Evolutionary conservation across 139 green algal genomes (phyloP).

Genomic region (Micromonas pusilla): DNA sequence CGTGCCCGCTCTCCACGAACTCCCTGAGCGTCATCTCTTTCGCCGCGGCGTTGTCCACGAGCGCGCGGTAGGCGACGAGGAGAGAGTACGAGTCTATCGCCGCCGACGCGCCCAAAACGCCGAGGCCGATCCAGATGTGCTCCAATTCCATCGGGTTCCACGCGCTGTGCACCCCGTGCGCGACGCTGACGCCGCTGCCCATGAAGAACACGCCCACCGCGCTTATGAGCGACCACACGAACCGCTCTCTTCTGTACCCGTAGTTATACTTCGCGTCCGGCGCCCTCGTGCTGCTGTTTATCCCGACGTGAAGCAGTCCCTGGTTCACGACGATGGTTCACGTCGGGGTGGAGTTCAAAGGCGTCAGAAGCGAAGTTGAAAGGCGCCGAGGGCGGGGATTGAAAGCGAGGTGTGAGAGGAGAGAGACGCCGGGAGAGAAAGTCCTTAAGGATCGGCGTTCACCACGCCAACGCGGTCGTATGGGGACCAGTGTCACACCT

Average conservation of each 20-base stretch:
- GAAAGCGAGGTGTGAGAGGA: no score
- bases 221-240: constrained; percentile 82
- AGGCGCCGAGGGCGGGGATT: no score
- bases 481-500: no score
- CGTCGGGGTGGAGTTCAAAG: no score
- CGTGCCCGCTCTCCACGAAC: constrained; percentile 59
- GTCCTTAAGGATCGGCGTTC: no score
- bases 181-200: constrained; percentile 69
- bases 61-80: constrained; percentile 55
- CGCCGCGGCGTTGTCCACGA: constrained; percentile 30
- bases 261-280: constrained; percentile 46
- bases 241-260: constrained; percentile 83
- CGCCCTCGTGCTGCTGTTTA: constrained; percentile 29
- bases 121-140: constrained; percentile 7
- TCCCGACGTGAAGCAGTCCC: constrained; percentile 64
- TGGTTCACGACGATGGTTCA: constrained; percentile 84
- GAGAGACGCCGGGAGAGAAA: no score
- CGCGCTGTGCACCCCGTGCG: constrained; percentile 54
- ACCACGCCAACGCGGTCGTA: no score
- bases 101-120: constrained; percentile 61
- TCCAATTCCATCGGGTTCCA: constrained; percentile 1
- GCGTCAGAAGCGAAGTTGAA: no score
- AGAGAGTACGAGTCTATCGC: constrained; percentile 74
- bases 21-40: constrained; percentile 20
- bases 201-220: constrained; percentile 89